Evolutionary conservation across 2,329 filamentous ascomycete genomes (phyloP).

Genomic region (Lachnellula suecica): DNA sequence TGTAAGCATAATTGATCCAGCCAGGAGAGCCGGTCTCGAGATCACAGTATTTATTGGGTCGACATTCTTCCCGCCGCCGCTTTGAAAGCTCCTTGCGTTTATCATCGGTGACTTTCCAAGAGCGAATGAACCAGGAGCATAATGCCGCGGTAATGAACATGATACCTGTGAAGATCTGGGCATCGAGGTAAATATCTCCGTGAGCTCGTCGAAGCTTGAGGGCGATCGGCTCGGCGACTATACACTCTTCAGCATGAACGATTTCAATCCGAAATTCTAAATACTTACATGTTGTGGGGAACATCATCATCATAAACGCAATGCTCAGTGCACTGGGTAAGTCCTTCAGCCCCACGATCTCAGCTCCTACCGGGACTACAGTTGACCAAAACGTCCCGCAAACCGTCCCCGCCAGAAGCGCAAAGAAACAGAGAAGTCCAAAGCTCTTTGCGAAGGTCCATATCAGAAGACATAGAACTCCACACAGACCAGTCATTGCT

Average conservation of each 20-base stretch:
- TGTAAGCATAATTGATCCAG: too few relatives aligned
- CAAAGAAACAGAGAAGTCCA: slow-evolving; percentile 43
- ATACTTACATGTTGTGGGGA: slow-evolving; percentile 37
- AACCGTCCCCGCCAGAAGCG: slow-evolving; percentile 42
- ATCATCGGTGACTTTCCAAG: not conserved
- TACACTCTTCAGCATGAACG: not conserved
- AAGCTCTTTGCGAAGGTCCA: slow-evolving; percentile 46
- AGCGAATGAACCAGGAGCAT: not conserved
- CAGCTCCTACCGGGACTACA: slow-evolving; percentile 39
- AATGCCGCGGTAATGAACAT: slow-evolving; percentile 32
- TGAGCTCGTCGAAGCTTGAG: slow-evolving; percentile 36
- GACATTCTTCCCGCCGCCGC: not conserved
- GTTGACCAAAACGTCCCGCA: slow-evolving; percentile 50
- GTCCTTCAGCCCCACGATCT: slow-evolving; percentile 40
- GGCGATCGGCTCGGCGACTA: slow-evolving; percentile 40
- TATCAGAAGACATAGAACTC: slow-evolving; percentile 39
- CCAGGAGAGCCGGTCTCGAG: too few relatives aligned
- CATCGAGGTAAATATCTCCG: slow-evolving; percentile 33
- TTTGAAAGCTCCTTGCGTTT: not conserved
- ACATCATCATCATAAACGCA: slow-evolving; percentile 36
- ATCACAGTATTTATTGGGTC: too few relatives aligned
- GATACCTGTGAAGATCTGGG: slow-evolving; percentile 38
- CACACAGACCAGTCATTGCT: slow-evolving; percentile 38
- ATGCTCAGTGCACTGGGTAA: slow-evolving; percentile 40
- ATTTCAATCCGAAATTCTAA: not conserved